These are phyloP conservation scores for Teratosphaeria pseudoeucalypti DNA, from an alignment of 2,329 filamentous ascomycete genomes.

Conservation along the genomic window DNA sequence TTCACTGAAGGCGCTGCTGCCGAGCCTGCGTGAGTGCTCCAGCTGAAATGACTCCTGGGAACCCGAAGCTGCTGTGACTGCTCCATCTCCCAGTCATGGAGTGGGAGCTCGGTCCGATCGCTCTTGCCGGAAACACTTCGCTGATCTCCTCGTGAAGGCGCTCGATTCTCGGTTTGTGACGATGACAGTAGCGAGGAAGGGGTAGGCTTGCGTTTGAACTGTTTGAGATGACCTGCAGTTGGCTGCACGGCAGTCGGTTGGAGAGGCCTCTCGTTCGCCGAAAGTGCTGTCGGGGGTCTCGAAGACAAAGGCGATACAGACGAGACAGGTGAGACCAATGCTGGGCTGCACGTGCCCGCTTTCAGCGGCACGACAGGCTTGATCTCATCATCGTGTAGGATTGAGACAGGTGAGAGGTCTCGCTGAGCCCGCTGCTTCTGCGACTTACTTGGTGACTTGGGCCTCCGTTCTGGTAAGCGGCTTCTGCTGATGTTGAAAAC, in stretches of 20 bases:
- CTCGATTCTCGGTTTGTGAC: slow-evolving; percentile 12
- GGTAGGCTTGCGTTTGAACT: slow-evolving; percentile 20
- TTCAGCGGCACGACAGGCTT: slow-evolving; percentile 2
- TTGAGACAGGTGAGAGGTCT: slow-evolving; percentile 11
- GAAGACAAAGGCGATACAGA: slow-evolving; percentile 14
- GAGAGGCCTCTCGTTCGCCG: slow-evolving; percentile 1
- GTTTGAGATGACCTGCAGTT: background rate
- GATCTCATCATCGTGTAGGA: slow-evolving; percentile 16
- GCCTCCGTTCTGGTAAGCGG: slow-evolving; percentile 6
- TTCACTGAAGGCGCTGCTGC: slow-evolving; percentile 12
- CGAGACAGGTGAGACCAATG: slow-evolving; percentile 12
- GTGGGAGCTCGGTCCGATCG: slow-evolving; percentile 4
- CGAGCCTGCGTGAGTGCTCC: slow-evolving; percentile 23
- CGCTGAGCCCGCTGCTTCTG: slow-evolving; percentile 4
- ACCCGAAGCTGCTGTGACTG: background rate
- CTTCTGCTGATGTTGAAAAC: slow-evolving; percentile 8
- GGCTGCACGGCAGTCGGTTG: background rate
- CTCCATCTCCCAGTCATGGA: background rate
- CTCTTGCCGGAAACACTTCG: slow-evolving; percentile 9
- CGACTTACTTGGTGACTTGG: background rate
- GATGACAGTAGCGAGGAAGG: slow-evolving; percentile 6
- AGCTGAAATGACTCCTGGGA: slow-evolving; percentile 24
- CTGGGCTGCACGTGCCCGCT: background rate
- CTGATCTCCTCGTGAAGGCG: slow-evolving; percentile 5
- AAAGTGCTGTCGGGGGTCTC: slow-evolving; percentile 4